phyloP scores from a whole-genome alignment of 2,329 filamentous ascomycete species.

The Sclerotinia subarctica region DNA sequence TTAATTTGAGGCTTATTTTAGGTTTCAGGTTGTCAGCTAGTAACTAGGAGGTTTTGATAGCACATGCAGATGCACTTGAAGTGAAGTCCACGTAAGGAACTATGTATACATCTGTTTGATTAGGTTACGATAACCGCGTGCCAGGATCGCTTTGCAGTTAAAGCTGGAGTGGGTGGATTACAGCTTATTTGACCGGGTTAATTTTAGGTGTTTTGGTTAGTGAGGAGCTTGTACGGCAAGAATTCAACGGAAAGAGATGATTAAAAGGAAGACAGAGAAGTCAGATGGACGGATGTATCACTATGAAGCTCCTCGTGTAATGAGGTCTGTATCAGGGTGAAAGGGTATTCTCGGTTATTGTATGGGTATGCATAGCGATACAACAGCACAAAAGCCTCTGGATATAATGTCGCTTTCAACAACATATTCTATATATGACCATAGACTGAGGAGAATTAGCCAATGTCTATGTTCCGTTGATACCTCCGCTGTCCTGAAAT shows the following conservation, averaged over 20 bases:
- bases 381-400: background rate
- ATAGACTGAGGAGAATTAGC: slow-evolving; percentile 13
- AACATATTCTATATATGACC: fast-evolving
- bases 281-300: no score
- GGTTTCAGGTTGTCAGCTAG: background rate
- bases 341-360: background rate
- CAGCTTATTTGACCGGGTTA: no score
- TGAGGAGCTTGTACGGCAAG: background rate
- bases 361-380: no score
- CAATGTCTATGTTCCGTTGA: no score
- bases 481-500: no score
- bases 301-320: no score
- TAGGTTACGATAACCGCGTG: background rate
- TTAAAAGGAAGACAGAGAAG: background rate
- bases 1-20: background rate
- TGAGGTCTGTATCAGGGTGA: background rate
- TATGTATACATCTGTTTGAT: background rate
- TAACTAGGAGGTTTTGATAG: background rate
- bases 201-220: background rate
- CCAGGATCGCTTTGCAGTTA: no score
- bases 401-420: fast-evolving
- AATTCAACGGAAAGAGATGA: background rate
- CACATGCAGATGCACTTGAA: background rate
- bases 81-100: background rate
- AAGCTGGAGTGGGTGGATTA: background rate